A percentile compares a stretch with the other conserved stretches of the same genome.
Conservation (phyloP, 805 yeast genomes). For the Nakazawaea wickerhamii region DNA sequence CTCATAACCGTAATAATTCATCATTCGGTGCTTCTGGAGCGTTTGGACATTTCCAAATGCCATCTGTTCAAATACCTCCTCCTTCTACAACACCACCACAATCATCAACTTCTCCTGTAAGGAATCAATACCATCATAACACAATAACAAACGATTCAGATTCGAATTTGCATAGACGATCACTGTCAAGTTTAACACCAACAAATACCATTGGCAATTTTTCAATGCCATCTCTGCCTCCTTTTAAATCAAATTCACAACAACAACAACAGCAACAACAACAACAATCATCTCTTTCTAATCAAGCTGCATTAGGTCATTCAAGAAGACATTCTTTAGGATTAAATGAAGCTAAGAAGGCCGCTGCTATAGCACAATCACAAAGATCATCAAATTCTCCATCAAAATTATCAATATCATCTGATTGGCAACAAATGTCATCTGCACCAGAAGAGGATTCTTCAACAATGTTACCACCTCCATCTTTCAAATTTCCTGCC, state of each 20-base stretch:
- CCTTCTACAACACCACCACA: slow-evolving; percentile 24
- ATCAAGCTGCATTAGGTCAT: slow-evolving; percentile 57
- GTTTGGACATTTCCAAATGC: slow-evolving; percentile 19
- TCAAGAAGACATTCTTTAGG: slow-evolving; percentile 89
- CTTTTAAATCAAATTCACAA: slow-evolving; percentile 4
- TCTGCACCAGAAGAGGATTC: slow-evolving; percentile 13
- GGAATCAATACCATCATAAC: slow-evolving; percentile 20
- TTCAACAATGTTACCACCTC: slow-evolving; percentile 22
- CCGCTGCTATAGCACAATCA: slow-evolving; percentile 89
- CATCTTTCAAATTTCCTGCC: slow-evolving; percentile 55
- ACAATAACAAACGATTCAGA: slow-evolving; percentile 23
- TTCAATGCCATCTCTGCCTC: slow-evolving; percentile 8
- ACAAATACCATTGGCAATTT: slow-evolving; percentile 9
- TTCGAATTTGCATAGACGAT: slow-evolving; percentile 4
- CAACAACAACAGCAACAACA: slow-evolving; percentile 1
- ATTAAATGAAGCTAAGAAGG: slow-evolving; percentile 85
- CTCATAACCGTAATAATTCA: slow-evolving; percentile 13
- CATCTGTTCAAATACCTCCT: slow-evolving; percentile 20
- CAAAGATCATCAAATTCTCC: slow-evolving; percentile 46
- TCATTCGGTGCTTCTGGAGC: slow-evolving; percentile 9
- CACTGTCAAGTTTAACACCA: slow-evolving; percentile 12
- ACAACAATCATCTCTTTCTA: slow-evolving; percentile 1
- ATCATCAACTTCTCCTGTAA: slow-evolving; percentile 3
- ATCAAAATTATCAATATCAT: slow-evolving; percentile 20
- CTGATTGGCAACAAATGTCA: slow-evolving; percentile 11